phyloP scores from a whole-genome alignment of 2,329 filamentous ascomycete genomes.

The Albifimbria verrucaria region DNA sequence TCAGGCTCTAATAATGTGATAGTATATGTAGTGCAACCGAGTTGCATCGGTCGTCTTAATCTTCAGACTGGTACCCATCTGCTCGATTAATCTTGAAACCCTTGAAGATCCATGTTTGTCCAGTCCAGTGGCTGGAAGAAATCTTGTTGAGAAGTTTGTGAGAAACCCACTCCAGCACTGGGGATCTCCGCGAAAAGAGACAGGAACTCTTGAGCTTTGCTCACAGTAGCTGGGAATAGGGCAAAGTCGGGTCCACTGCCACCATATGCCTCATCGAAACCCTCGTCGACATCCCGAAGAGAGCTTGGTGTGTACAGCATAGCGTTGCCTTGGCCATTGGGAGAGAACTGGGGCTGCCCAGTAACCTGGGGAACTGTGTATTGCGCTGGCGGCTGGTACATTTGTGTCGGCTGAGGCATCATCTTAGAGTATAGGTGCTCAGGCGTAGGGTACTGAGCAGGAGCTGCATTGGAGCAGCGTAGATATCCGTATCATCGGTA shows the following conservation, averaged over 20 bases:
- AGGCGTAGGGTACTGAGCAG: constrained; percentile 40
- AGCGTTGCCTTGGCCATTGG: constrained; percentile 62
- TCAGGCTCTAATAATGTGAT: no score
- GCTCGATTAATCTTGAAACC: constrained; percentile 26
- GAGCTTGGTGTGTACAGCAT: constrained; percentile 68
- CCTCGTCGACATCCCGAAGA: constrained; percentile 60
- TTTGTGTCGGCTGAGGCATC: constrained; percentile 38
- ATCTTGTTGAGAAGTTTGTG: constrained; percentile 50
- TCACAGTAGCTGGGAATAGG: constrained; percentile 48
- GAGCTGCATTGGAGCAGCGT: constrained; percentile 55
- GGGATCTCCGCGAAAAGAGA: constrained; percentile 49
- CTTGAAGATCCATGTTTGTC: constrained; percentile 29
- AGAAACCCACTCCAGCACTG: constrained; percentile 48
- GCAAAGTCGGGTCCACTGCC: constrained; percentile 59
- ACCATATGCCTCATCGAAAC: constrained; percentile 54
- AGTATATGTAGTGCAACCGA: no score
- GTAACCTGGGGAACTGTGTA: constrained; percentile 15
- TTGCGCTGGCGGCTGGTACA: constrained; percentile 23
- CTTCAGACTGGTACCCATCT: constrained; percentile 9
- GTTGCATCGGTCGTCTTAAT: no score
- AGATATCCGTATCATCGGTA: constrained; percentile 59
- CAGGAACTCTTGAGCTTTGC: constrained; percentile 39
- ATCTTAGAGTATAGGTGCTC: constrained; percentile 42
- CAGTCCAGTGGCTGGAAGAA: constrained; percentile 44
- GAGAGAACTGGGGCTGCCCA: constrained; percentile 58